Conservation (phyloP, 176 grass and related monocot species). For the Echinochloa phyllopogon region DNA sequence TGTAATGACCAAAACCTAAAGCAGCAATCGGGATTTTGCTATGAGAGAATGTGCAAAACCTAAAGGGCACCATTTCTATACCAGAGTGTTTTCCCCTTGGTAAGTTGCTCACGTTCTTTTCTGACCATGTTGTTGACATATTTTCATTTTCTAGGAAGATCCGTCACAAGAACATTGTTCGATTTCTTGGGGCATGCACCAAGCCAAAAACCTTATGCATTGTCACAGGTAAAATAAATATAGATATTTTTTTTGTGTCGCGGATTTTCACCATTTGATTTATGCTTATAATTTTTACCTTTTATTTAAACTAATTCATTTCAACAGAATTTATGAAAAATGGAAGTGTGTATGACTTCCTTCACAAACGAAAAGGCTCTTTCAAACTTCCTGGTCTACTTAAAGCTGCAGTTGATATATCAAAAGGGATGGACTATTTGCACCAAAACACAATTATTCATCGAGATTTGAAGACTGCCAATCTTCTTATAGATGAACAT, state of each 20-base stretch:
- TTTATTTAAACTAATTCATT: background rate
- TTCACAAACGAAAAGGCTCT: conserved; percentile 72
- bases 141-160: conserved; percentile 54
- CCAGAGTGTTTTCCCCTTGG: background rate
- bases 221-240: conserved; percentile 62
- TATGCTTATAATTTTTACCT: background rate
- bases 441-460: conserved; percentile 88
- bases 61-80: background rate
- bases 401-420: conserved; percentile 68
- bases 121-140: background rate
- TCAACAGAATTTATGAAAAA: conserved; percentile 72
- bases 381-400: conserved; percentile 74
- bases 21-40: background rate
- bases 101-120: background rate
- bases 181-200: conserved; percentile 81
- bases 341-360: conserved; percentile 79
- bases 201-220: conserved; percentile 66
- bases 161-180: conserved; percentile 78
- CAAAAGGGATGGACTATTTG: conserved; percentile 84
- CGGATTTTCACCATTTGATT: background rate
- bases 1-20: background rate
- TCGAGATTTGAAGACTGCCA: conserved; percentile 82
- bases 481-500: conserved; percentile 89
- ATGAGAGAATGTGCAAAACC: background rate
- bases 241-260: background rate